Conservation (phyloP, 2,329 filamentous ascomycete genomes). For the Talaromyces sp. region DNA sequence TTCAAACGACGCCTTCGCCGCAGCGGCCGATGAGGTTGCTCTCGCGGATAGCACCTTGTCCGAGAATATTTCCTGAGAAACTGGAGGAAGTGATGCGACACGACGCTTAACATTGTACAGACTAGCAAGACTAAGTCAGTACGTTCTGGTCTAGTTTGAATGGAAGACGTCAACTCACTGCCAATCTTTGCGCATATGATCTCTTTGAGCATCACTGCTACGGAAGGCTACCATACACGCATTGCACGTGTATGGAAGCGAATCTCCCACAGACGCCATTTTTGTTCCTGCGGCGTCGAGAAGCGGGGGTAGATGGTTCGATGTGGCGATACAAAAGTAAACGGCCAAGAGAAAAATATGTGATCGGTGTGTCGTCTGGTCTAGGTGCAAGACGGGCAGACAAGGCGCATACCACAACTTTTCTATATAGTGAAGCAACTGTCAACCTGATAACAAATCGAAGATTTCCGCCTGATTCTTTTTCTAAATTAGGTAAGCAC, state of each 20-base stretch:
- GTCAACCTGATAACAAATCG: background rate
- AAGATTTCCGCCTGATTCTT: background rate
- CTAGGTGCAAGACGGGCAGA: background rate
- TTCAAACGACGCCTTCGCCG: conserved; percentile 83
- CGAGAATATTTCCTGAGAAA: conserved; percentile 86
- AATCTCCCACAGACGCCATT: conserved; percentile 18
- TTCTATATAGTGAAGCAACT: background rate
- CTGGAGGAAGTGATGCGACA: conserved; percentile 81
- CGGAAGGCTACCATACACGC: conserved; percentile 96
- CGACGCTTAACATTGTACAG: conserved; percentile 95
- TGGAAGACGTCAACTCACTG: conserved; percentile 60
- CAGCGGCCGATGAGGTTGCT: conserved; percentile 74
- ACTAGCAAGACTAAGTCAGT: conserved; percentile 26
- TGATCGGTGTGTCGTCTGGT: background rate
- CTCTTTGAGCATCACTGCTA: conserved; percentile 84
- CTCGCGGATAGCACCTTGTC: conserved; percentile 93
- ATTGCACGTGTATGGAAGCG: conserved; percentile 96
- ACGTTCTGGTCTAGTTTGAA: background rate
- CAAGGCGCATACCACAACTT: background rate
- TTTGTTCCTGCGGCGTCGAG: conserved; percentile 12
- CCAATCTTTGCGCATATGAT: conserved; percentile 98
- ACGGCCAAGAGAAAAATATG: background rate
- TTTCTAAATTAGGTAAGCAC: conserved; percentile 3
- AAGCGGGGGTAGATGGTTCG: conserved; percentile 2
- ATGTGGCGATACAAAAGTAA: background rate